Evolutionary conservation across 2,329 filamentous ascomycete species (phyloP), one percentile per base, ranked within the genome.

Genomic region (Ophiostoma novo-ulmi): DNA sequence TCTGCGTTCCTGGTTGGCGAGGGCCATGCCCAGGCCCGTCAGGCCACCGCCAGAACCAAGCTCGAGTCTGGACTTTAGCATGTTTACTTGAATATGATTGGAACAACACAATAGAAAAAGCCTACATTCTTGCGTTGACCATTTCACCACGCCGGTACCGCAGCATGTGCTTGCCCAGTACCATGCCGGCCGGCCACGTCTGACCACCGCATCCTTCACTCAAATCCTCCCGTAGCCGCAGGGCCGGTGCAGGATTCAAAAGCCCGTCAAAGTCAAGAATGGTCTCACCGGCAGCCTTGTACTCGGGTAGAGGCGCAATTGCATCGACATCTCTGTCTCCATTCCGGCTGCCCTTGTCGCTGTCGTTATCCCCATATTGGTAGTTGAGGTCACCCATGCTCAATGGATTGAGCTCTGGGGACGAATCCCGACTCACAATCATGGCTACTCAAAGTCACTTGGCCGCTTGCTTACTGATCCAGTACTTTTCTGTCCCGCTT

Each of bases 151-250:
- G 82, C 75, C 92, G 91, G 77, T 89, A 89, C 69, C 89, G 87
- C 72, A 98, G 84, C 85, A 98, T 86, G 78, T 98, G 96, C 79
- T 90, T 92, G 26, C 91, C 87, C 69, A 99, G 83, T 20, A 95
- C 87, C 88, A 97, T 91, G 13, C 95, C 95, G 0, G 94, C 94
- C 3, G 94, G 94, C 95, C 95, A 98, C 13, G 96, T 85, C 80
- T 96, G 92, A 2, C 95, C 95, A 67, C 95, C 95, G 79, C 95
- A 98, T 72, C 95, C 95, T 73, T 91, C 88, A 71, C 87, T 88
- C 67, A 97, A 85, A 79, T 98, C 94, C 79, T 97, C 93, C 76
- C 92, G 91, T 20, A 98, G 86, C 72, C 86, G 84, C 73, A 98
- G 84, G 13, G 91, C 89, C 67, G 85, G 82, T 26, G 83, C 80